A percentile compares a stretch with the other conserved stretches of the same genome.
phyloP scores from a whole-genome alignment of 2,329 filamentous ascomycete species.

The Trichoderma koningiopsis region DNA sequence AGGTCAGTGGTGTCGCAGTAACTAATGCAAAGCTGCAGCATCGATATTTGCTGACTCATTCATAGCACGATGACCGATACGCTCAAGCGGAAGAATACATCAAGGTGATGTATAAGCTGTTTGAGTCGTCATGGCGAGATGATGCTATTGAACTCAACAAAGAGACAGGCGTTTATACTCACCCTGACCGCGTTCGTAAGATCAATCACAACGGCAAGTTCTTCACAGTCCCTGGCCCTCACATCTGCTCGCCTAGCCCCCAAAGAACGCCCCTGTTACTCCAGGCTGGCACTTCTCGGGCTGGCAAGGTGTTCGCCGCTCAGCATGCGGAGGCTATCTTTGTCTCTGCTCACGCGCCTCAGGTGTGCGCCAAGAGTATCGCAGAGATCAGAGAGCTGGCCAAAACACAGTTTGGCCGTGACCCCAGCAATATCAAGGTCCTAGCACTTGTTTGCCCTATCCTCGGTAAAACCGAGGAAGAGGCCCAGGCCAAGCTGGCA shows the following conservation, averaged over 20 bases:
- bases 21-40: not conserved
- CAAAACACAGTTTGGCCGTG: constrained; percentile 54
- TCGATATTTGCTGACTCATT: not conserved
- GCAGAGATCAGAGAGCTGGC: constrained; percentile 64
- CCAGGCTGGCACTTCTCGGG: constrained; percentile 68
- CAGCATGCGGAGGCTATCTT: constrained; percentile 74
- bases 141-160: constrained; percentile 65
- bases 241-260: constrained; percentile 66
- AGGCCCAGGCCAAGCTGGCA: constrained; percentile 64
- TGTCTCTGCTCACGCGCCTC: constrained; percentile 65
- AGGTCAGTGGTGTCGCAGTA: constrained; percentile 27
- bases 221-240: constrained; percentile 65
- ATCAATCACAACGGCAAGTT: constrained; percentile 69
- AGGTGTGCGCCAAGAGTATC: constrained; percentile 62
- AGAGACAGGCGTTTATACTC: constrained; percentile 58
- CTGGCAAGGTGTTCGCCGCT: constrained; percentile 67
- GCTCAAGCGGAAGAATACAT: constrained; percentile 65
- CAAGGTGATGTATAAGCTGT: constrained; percentile 66
- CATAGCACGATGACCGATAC: constrained; percentile 66
- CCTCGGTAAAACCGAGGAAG: constrained; percentile 65
- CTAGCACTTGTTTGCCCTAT: constrained; percentile 67
- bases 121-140: constrained; percentile 67
- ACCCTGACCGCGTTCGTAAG: constrained; percentile 55
- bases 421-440: constrained; percentile 66
- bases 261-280: constrained; percentile 70